Percentiles rank a stretch among this genome's conserved stretches.
phyloP scores from a whole-genome alignment of 1,139 yeast genomes.

The Eremothecium sinecaudum region DNA sequence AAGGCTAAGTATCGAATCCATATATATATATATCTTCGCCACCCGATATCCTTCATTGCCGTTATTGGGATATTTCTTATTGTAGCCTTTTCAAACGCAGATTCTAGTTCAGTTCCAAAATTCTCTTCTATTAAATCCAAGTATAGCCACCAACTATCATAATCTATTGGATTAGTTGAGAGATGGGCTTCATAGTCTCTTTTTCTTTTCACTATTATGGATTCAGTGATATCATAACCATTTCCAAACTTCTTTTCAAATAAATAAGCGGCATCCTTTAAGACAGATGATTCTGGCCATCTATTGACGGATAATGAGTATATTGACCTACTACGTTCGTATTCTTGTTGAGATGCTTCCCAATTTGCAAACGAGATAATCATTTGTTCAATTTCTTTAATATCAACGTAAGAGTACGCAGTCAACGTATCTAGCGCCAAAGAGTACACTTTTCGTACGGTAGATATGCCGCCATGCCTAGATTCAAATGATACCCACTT shows the following conservation, averaged over 20 bases:
- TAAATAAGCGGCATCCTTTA: slow-evolving; percentile 44
- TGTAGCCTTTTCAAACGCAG: slow-evolving; percentile 41
- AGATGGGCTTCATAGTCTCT: slow-evolving; percentile 46
- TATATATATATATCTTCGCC: slow-evolving; percentile 62
- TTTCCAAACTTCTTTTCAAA: slow-evolving; percentile 63
- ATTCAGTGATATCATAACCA: slow-evolving; percentile 42
- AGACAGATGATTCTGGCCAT: slow-evolving; percentile 36
- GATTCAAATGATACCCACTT: slow-evolving; percentile 55
- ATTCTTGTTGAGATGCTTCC: slow-evolving; percentile 58
- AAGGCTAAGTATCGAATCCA: slow-evolving; percentile 62
- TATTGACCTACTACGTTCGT: slow-evolving; percentile 59
- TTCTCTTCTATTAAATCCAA: slow-evolving; percentile 36
- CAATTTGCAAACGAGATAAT: slow-evolving; percentile 56
- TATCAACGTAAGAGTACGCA: slow-evolving; percentile 17
- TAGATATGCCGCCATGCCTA: slow-evolving; percentile 39
- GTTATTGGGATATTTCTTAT: slow-evolving; percentile 31
- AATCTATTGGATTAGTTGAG: slow-evolving; percentile 43
- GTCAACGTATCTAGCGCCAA: slow-evolving; percentile 51
- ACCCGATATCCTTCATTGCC: slow-evolving; percentile 31
- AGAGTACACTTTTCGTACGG: slow-evolving; percentile 57
- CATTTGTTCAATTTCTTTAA: slow-evolving; percentile 33
- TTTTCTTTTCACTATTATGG: slow-evolving; percentile 46
- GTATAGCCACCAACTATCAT: slow-evolving; percentile 77
- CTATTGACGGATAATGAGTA: slow-evolving; percentile 36
- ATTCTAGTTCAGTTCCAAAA: slow-evolving; percentile 29